A percentile compares a stretch with the other conserved stretches of the same genome.
These are phyloP conservation scores for Plantago rigida DNA, from an alignment of 305 asterid genomes.

Conservation along the genomic window DNA sequence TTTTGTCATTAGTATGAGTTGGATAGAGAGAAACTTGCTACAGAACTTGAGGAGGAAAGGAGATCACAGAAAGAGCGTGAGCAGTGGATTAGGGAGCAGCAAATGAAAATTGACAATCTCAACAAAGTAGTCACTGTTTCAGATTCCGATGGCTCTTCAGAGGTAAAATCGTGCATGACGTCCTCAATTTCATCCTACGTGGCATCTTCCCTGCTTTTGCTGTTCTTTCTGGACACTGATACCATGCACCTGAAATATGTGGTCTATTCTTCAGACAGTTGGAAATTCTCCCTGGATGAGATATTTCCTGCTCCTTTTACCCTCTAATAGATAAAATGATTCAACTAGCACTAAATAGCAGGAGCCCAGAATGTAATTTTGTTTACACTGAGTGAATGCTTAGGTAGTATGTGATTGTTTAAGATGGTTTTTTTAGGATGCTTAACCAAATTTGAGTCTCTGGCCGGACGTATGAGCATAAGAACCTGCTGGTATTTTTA, in stretches of 20 bases:
- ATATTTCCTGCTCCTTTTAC: neutral
- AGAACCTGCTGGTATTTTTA: no score
- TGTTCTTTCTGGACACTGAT: neutral
- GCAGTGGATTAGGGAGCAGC: slow-evolving; percentile 62
- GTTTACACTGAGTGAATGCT: neutral
- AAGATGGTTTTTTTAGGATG: neutral
- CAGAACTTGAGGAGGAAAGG: slow-evolving; percentile 89
- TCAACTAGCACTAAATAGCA: neutral
- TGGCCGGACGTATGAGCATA: neutral
- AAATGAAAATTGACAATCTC: slow-evolving; percentile 58
- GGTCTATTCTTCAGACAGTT: neutral
- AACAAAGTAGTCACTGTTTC: slow-evolving; percentile 45
- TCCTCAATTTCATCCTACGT: slow-evolving; percentile 8
- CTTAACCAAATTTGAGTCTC: neutral
- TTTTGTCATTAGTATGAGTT: slow-evolving; percentile 54
- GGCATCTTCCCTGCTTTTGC: slow-evolving; percentile 15
- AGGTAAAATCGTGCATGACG: slow-evolving; percentile 36
- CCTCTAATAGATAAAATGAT: neutral
- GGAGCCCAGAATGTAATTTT: slow-evolving; percentile 1
- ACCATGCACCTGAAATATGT: neutral
- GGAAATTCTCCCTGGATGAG: neutral
- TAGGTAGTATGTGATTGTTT: neutral
- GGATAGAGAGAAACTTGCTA: slow-evolving; percentile 77
- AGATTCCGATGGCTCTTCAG: slow-evolving; percentile 47
- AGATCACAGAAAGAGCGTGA: slow-evolving; percentile 74